Base-by-base conservation (phyloP, 2,329 filamentous ascomycete species). In the Exophiala sideris region DNA sequence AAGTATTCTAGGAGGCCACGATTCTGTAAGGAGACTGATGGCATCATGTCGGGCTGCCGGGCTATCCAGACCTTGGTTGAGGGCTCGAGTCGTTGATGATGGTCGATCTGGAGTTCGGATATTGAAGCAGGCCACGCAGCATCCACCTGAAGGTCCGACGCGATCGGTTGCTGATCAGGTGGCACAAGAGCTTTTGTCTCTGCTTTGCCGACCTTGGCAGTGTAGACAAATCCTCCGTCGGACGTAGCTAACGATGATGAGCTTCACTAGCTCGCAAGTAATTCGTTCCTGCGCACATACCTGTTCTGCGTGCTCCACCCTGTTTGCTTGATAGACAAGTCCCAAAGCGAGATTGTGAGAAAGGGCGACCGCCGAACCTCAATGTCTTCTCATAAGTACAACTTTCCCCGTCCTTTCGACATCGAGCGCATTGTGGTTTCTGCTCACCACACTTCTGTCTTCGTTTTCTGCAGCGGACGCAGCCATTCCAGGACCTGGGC, bases 371-470 rank as follows among this genome's bases (percentile, higher is more conserved):
- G 12, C 46, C 46, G 11, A 46, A 55, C 38, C 42, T 50, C 21
- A 50, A n/a, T 21, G 47, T 41, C 12, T 18, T 42, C 46, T 41
- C 18, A 18, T 55, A 55, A 14, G 7, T 24, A 16, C 52, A 55
- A 8, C 10, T 32, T 8, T 9, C 24, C 33, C 32, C 18, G 16
- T 33, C 47, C 18, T 44, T 47, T 35, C 5, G 14, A 72, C 72
- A 75, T 53, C 72, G 69, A 10, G 67, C 66, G 58, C 72, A 75
- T 29, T 58, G 62, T 20, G 72, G 72, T 49, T 67, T 66, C 50
- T 67, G 61, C 60, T 74, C 72, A 52, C 73, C 71, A 63, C 72
- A 74, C 70, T 74, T 74, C 56, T 74, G 72, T 49, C 72, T 67
- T 36, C 72, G 69, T 45, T 68, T 65, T 64, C 73, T 74, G 69